Conservation (phyloP, 768 basidiomycete species). For the Russula sp. region DNA sequence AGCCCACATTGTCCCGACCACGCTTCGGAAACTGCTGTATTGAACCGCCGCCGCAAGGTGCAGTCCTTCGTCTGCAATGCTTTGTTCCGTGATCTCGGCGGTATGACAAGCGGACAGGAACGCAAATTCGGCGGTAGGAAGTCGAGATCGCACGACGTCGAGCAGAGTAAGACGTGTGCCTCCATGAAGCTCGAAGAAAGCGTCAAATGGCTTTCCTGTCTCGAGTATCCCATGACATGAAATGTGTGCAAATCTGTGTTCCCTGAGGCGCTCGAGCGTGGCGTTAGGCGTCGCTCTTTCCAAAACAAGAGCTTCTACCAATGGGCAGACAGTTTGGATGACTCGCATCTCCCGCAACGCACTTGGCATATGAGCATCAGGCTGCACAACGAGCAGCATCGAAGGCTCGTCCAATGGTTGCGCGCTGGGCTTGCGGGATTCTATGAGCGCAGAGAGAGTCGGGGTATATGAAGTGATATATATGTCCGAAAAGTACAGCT, state of each 20-base stretch:
- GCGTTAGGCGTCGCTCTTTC: neutral
- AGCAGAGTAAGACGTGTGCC: no score
- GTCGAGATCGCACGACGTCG: no score
- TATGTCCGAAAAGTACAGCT: neutral
- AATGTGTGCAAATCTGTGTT: neutral
- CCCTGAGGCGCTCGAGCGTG: neutral
- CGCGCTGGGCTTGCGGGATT: constrained; percentile 8
- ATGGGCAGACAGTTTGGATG: neutral
- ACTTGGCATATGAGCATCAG: neutral
- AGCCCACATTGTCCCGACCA: no score
- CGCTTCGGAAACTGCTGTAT: no score
- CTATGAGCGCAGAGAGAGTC: no score
- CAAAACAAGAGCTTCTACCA: neutral
- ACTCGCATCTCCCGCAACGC: neutral
- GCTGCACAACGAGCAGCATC: no score
- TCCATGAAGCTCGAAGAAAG: neutral
- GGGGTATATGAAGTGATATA: neutral
- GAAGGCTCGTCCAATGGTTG: constrained; percentile 23
- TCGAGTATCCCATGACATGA: neutral
- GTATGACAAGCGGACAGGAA: no score
- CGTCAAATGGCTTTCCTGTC: neutral
- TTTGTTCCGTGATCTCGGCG: no score
- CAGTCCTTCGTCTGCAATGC: no score
- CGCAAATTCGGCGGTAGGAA: no score
- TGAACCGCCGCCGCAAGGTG: no score